Base-by-base conservation (phyloP, 2,329 filamentous ascomycete genomes). In the Aspergillus sp. region DNA sequence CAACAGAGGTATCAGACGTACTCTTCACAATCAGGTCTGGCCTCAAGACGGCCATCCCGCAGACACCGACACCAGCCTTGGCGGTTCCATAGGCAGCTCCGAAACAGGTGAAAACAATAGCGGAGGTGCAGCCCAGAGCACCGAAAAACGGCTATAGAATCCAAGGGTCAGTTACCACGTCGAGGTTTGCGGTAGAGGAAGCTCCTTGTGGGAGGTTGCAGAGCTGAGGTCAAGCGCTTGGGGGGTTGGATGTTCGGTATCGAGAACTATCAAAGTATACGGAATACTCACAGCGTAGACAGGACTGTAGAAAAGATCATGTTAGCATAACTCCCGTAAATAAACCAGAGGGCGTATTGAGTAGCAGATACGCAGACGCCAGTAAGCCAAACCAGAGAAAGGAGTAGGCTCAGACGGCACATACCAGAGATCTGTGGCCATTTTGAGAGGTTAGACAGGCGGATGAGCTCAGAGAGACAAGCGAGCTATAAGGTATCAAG, bases 21-120 rank as follows among this genome's bases (percentile, higher is more conserved):
- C 91, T 96, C 82, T 95, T 96, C 65, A 98, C 89, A 64, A 96
- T 95, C 67, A 96, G 72, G 66, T 98, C 91, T 63, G 91, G 91
- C 66, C 91, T 78, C 52, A 98, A 78, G 55, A 96, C 89, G 82
- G 88, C 89, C 83, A 96, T 95, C 52, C 88, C 85, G 50, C 86
- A 86, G 60, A 98, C 94, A 76, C 91, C 91, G 53, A 96, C 91
- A 72, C 91, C 91, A 58, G 91, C 93, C 78, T 98, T 98, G 62
- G 91, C 91, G 52, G 91, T 98, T 68, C 91, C 91, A 70, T 96
- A 98, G 51, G 91, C 86, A 58, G 91, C 91, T 63, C 91, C 86
- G 53, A 94, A 80, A 68, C 86, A 93, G 63, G 86, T 93, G 75
- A 94, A 94, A 60, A 94, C 84, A 60, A 94, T 94, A 66, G 86